Evolutionary conservation across 169 alveolate genomes (phyloP).

Genomic region (Cyclospora cayetanensis): DNA sequence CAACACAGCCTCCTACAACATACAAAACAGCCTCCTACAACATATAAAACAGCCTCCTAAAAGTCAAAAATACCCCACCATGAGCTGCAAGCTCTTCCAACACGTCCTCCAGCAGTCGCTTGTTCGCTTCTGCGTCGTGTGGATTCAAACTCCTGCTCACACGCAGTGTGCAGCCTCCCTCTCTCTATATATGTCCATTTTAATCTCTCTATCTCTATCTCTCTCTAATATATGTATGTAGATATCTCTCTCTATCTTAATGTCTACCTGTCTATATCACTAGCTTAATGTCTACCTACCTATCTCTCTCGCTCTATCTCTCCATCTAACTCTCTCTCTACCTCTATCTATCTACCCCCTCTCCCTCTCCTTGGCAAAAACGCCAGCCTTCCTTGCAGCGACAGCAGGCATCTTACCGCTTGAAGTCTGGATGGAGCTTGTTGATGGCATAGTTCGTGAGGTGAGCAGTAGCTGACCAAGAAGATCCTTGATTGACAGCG

Average conservation of each 20-base stretch:
- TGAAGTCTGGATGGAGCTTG: constrained; percentile 81
- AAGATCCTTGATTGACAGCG: constrained; percentile 79
- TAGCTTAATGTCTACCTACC: too few relatives aligned
- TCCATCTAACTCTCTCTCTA: too few relatives aligned
- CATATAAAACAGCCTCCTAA: background rate
- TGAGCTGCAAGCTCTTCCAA: constrained; percentile 59
- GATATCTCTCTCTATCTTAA: too few relatives aligned
- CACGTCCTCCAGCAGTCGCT: constrained; percentile 82
- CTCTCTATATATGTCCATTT: too few relatives aligned
- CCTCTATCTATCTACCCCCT: too few relatives aligned
- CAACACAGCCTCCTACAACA: background rate
- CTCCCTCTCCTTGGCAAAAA: too few relatives aligned
- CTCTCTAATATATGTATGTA: too few relatives aligned
- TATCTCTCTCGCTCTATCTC: too few relatives aligned
- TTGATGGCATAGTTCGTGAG: constrained; percentile 92
- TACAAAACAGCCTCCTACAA: background rate
- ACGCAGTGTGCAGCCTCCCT: too few relatives aligned
- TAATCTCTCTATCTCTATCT: constrained; percentile 77
- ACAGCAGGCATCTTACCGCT: too few relatives aligned
- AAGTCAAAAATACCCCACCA: background rate
- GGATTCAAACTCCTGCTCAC: constrained; percentile 55
- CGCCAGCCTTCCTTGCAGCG: too few relatives aligned
- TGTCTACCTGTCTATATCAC: too few relatives aligned
- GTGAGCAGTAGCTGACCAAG: constrained; percentile 84
- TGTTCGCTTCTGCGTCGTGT: constrained; percentile 85